Percentiles rank a stretch among this genome's conserved stretches.
Evolutionary conservation across 306 rosid species (phyloP).

Genomic region (Cicer judaicum): DNA sequence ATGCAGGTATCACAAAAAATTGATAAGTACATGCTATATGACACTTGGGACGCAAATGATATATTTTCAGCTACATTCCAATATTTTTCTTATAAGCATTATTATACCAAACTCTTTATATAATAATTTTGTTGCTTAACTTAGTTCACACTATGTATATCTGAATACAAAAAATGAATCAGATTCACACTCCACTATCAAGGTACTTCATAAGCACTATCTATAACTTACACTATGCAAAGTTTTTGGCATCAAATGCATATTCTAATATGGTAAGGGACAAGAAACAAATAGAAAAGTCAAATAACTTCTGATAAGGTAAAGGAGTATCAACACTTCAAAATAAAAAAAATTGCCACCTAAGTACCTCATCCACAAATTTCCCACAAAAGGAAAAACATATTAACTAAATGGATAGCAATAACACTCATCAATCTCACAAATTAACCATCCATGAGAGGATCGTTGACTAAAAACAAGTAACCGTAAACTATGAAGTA

Average conservation of each 20-base stretch:
- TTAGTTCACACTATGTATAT: conserved; percentile 1
- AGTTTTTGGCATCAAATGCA: conserved; percentile 1
- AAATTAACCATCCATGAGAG: conserved; percentile 12
- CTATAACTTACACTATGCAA: conserved; percentile 18
- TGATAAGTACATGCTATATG: background rate
- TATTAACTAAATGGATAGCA: background rate
- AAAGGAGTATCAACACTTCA: conserved; percentile 10
- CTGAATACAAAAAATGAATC: conserved; percentile 14
- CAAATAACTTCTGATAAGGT: conserved; percentile 41
- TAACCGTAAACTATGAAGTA: too few species aligned
- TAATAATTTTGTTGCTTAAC: conserved; percentile 1
- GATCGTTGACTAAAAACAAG: background rate
- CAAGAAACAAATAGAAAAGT: conserved; percentile 31
- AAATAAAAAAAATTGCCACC: conserved; percentile 23
- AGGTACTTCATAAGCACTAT: conserved; percentile 32
- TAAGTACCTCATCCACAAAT: conserved; percentile 7
- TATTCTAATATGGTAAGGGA: conserved; percentile 1
- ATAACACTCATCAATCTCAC: conserved; percentile 28
- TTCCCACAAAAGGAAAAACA: conserved; percentile 18
- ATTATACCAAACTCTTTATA: conserved; percentile 4
- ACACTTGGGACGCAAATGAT: conserved; percentile 24
- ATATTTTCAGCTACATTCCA: conserved; percentile 36
- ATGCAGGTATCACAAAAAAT: conserved; percentile 7
- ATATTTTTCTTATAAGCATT: conserved; percentile 21
- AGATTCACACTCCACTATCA: conserved; percentile 21